Evolutionary conservation across 257 asterid species (phyloP), one percentile per base, ranked within the genome.

Genomic region (Ilex aquifolium): DNA sequence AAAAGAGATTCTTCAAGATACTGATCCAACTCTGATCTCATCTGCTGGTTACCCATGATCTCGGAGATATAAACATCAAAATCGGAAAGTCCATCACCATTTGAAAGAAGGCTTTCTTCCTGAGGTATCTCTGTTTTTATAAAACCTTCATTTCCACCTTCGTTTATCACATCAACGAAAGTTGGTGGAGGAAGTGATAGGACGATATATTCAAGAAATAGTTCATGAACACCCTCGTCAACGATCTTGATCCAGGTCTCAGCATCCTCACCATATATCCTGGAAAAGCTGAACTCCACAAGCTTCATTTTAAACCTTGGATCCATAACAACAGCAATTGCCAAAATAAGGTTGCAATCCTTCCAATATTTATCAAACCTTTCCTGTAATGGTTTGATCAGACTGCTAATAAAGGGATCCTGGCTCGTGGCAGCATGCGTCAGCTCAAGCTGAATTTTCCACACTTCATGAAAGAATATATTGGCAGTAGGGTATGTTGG

Each of bases 301-400:
- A 74, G 59, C 72, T 72, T 74, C 89, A 84, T 80, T 72, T 85
- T 88, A 72, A 88, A 79, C 72, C 91, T 71, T 7, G 96, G 95
- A 66, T 88, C 96, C 89, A 88, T 65, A 11, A 82, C 85, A 49
- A 70, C 95, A n/a, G 91, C 91, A 60, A 78, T 69, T 21, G 96
- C 87, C 58, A 88, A 70, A 59, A 83, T 68, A 63, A 83, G 65
- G 67, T 55, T 65, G 65, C 93, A 80, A n/a, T 77, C 87, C 42
- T 77, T 79, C 94, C 88, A 85, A 72, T 79, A 88, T 29, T 65
- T 74, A 13, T 76, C 58, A 52, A 81, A 81, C 40, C 29, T 79
- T 56, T 80, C 77, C 36, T n/a, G 77, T 81, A 88, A 64, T 0
- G 84, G 77, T 63, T 52, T 74, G 13, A 81, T 72, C 63, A 88